Conservation (phyloP, 805 yeast species). For the Hanseniaspora singularis region DNA sequence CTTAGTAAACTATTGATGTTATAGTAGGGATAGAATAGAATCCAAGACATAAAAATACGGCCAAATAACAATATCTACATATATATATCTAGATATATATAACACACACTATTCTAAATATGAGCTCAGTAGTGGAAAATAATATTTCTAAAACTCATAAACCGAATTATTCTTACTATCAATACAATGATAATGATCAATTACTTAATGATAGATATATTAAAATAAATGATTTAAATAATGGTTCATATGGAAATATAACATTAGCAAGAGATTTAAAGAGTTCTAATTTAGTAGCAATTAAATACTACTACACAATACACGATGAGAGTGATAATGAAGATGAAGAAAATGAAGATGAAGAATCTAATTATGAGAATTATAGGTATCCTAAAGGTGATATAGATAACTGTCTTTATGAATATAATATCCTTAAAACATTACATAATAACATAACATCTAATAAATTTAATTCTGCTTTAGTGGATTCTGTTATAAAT, state of each 20-base stretch:
- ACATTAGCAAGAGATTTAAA: slow-evolving; percentile 64
- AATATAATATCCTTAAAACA: slow-evolving; percentile 43
- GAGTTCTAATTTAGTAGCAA: slow-evolving; percentile 54
- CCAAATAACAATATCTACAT: too few species aligned
- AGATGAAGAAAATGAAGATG: slow-evolving; percentile 19
- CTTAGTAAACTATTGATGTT: too few species aligned
- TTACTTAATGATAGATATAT: slow-evolving; percentile 47
- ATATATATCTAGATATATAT: too few species aligned
- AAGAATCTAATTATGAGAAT: slow-evolving; percentile 16
- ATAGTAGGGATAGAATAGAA: too few species aligned
- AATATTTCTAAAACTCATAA: background rate
- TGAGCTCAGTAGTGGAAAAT: background rate
- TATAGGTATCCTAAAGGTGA: background rate
- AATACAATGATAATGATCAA: slow-evolving; percentile 8
- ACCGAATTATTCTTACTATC: slow-evolving; percentile 4
- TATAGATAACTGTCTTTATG: slow-evolving; percentile 41
- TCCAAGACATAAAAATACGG: too few species aligned
- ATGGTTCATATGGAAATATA: slow-evolving; percentile 89
- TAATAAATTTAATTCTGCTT: slow-evolving; percentile 32
- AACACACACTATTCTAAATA: too few species aligned
- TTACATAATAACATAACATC: slow-evolving; percentile 3
- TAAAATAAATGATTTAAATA: slow-evolving; percentile 64
- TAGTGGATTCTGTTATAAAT: slow-evolving; percentile 40
- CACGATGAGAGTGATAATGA: slow-evolving; percentile 33
- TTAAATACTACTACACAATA: slow-evolving; percentile 65